phyloP scores from a whole-genome alignment of 1,284 basidiomycete genomes.

The Agroathelia rolfsii region DNA sequence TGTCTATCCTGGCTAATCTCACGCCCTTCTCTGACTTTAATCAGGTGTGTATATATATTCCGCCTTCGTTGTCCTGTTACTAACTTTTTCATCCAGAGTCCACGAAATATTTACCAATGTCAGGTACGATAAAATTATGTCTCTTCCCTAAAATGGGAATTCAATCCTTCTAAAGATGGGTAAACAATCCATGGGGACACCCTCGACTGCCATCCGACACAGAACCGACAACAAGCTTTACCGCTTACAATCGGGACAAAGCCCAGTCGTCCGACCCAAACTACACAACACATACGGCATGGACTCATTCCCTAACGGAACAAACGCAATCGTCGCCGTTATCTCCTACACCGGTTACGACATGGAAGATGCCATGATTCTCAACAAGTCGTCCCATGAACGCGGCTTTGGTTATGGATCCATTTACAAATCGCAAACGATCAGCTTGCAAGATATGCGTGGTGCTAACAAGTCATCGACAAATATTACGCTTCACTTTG shows the following conservation, averaged over 20 bases:
- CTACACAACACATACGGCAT: conserved; percentile 96
- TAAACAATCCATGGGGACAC: conserved; percentile 99
- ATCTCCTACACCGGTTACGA: conserved; percentile 99
- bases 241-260: conserved; percentile 91
- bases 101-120: conserved; percentile 82
- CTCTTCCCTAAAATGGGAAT: not conserved
- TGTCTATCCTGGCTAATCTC: conserved; percentile 79
- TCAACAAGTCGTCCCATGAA: conserved; percentile 98
- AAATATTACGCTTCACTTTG: conserved; percentile 71
- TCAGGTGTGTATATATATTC: conserved; percentile 44
- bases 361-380: conserved; percentile 99
- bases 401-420: conserved; percentile 96
- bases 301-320: conserved; percentile 98
- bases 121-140: conserved; percentile 39
- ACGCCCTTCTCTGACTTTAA: conserved; percentile 95
- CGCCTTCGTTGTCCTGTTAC: conserved; percentile 1
- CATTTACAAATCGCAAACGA: conserved; percentile 90
- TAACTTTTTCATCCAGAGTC: conserved; percentile 39
- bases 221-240: conserved; percentile 99
- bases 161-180: conserved; percentile 66
- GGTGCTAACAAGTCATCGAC: conserved; percentile 50
- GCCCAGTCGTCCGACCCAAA: conserved; percentile 86
- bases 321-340: conserved; percentile 96
- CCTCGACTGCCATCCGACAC: conserved; percentile 82
- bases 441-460: conserved; percentile 80